Conservation (phyloP, 2,329 filamentous ascomycete species). For the Aspergillus hortae region DNA sequence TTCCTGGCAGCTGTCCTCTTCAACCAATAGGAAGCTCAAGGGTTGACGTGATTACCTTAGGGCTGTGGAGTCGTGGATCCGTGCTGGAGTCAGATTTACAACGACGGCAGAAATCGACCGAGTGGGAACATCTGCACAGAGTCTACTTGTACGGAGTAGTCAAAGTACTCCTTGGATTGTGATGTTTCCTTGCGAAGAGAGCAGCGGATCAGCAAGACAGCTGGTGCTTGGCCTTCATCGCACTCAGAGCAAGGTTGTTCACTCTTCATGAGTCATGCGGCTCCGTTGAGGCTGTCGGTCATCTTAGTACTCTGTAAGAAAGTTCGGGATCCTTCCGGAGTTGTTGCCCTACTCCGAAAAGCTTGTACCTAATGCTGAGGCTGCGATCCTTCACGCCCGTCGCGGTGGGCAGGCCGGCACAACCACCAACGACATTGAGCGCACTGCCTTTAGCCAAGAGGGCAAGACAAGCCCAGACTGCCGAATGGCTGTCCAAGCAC, state of each 20-base stretch:
- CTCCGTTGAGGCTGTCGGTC: no score
- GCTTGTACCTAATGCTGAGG: not conserved
- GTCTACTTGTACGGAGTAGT: no score
- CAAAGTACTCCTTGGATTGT: no score
- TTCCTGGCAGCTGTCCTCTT: not conserved
- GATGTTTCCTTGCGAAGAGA: no score
- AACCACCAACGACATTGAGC: not conserved
- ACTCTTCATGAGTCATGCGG: no score
- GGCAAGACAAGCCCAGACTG: slow-evolving; percentile 8
- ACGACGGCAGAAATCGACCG: not conserved
- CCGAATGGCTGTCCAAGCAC: slow-evolving; percentile 1
- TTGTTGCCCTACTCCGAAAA: not conserved
- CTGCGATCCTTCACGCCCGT: no score
- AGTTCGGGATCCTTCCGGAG: not conserved
- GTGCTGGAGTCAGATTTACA: not conserved
- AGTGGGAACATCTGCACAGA: no score
- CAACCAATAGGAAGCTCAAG: not conserved
- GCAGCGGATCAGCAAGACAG: no score
- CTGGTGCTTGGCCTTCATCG: no score
- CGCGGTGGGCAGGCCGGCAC: not conserved
- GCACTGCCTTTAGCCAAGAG: slow-evolving; percentile 7
- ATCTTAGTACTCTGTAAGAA: no score
- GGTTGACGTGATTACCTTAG: not conserved
- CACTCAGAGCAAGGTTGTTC: no score
- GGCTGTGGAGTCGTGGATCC: not conserved